Conservation (phyloP, 805 yeast genomes). For the Wickerhamiella bombiphila region DNA sequence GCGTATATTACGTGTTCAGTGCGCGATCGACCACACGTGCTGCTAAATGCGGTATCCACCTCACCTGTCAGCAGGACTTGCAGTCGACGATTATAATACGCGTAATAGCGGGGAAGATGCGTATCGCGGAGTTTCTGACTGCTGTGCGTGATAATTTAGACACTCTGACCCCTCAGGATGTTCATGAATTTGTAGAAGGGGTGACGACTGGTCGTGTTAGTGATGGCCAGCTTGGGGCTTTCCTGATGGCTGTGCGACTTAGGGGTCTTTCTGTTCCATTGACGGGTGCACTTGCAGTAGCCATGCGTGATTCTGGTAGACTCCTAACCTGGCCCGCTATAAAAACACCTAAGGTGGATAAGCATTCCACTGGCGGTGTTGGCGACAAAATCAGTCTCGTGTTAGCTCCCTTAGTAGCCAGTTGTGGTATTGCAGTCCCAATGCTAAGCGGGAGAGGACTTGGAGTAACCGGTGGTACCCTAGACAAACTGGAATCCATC, state of each 20-base stretch:
- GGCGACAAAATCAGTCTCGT: constrained; percentile 4
- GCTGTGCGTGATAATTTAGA: constrained; percentile 1
- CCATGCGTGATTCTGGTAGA: constrained; percentile 4
- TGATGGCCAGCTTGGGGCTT: constrained; percentile 2
- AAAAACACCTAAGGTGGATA: constrained; percentile 1
- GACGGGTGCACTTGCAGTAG: not conserved
- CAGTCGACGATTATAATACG: too few species aligned
- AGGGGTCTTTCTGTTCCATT: constrained; percentile 1
- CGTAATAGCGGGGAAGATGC: too few species aligned
- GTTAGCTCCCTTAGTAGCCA: constrained; percentile 4
- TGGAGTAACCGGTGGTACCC: constrained; percentile 5
- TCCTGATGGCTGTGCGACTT: constrained; percentile 3
- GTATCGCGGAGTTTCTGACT: too few species aligned
- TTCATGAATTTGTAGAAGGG: not conserved
- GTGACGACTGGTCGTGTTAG: not conserved
- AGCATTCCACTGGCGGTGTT: constrained; percentile 7
- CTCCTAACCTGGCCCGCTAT: not conserved
- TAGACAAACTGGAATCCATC: constrained; percentile 4
- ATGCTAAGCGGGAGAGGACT: constrained; percentile 5
- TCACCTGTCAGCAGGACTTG: too few species aligned
- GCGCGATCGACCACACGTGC: too few species aligned
- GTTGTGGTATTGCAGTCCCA: constrained; percentile 3
- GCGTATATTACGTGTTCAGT: too few species aligned
- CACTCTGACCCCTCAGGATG: not conserved
- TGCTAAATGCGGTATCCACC: too few species aligned